Evolutionary conservation across 768 basidiomycete genomes (phyloP).

Genomic region (Mrakia frigida): DNA sequence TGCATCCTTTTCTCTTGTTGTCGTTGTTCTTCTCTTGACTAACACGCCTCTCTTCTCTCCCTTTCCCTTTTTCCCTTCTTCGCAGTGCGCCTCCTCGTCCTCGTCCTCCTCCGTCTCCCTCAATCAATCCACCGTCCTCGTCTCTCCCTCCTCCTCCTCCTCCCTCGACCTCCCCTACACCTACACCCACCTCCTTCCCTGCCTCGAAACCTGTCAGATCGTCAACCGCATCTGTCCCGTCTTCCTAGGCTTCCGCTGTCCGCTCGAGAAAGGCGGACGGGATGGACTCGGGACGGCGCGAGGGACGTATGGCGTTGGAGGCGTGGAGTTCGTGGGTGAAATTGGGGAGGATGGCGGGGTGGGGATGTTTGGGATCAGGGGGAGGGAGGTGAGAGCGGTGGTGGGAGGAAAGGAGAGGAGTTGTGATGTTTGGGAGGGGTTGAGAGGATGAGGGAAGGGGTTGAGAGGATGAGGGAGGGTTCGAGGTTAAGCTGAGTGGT

Average conservation of each 20-base stretch:
- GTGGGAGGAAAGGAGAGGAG: neutral
- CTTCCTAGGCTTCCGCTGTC: slow-evolving; percentile 42
- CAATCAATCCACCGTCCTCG: slow-evolving; percentile 28
- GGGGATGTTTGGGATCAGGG: slow-evolving; percentile 16
- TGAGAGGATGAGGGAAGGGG: neutral
- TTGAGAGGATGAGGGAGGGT: too few relatives aligned
- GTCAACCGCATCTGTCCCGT: slow-evolving; percentile 44
- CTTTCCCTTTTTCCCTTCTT: neutral
- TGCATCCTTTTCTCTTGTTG: neutral
- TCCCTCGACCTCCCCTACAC: slow-evolving; percentile 34
- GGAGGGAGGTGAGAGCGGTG: slow-evolving; percentile 36
- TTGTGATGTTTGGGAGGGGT: neutral
- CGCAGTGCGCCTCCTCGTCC: slow-evolving; percentile 33
- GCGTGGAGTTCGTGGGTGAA: slow-evolving; percentile 34
- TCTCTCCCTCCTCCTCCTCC: slow-evolving; percentile 24
- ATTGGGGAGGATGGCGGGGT: slow-evolving; percentile 31
- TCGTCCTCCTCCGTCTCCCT: neutral
- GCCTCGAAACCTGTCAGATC: slow-evolving; percentile 40
- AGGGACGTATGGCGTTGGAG: slow-evolving; percentile 40
- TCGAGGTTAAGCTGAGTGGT: too few relatives aligned
- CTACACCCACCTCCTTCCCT: slow-evolving; percentile 43
- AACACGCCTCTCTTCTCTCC: neutral
- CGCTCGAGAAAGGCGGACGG: slow-evolving; percentile 24
- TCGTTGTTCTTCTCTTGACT: neutral
- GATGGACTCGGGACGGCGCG: slow-evolving; percentile 34